Percentiles rank a stretch among this genome's conserved stretches.
These are phyloP conservation scores for Ophioceras dolichostomum DNA, from an alignment of 2,329 filamentous ascomycete genomes.

Conservation along the genomic window DNA sequence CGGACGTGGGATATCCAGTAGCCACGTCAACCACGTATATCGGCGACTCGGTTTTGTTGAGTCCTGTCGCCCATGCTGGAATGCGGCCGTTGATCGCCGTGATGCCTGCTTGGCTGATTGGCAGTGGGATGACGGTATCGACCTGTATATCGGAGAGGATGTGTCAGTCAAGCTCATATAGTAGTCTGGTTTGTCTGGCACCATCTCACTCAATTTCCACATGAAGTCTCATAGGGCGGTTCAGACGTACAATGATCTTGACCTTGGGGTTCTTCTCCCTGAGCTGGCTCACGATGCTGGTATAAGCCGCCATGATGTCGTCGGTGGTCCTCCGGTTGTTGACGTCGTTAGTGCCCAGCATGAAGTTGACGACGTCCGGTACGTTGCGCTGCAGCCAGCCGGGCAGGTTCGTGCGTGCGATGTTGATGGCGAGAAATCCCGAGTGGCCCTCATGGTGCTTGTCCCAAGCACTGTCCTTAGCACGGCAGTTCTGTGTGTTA, in stretches of 20 bases:
- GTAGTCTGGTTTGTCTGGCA: no score
- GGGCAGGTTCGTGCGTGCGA: constrained; percentile 25
- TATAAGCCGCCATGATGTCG: constrained; percentile 25
- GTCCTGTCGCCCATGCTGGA: constrained; percentile 18
- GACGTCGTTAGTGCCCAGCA: constrained; percentile 33
- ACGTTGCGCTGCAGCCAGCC: constrained; percentile 23
- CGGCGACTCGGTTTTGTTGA: constrained; percentile 23
- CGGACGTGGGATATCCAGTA: constrained; percentile 18
- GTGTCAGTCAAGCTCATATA: no score
- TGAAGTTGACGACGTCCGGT: constrained; percentile 30
- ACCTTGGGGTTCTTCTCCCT: constrained; percentile 21
- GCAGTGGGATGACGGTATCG: constrained; percentile 25
- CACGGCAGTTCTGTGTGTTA: constrained; percentile 22
- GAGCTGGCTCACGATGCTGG: constrained; percentile 24
- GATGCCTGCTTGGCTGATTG: constrained; percentile 14
- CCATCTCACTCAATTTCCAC: no score
- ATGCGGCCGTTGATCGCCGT: constrained; percentile 11
- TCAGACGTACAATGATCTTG: constrained; percentile 26
- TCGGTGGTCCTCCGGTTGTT: constrained; percentile 14
- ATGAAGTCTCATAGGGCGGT: no score
- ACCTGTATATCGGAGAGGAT: constrained; percentile 17
- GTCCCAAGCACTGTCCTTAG: constrained; percentile 20
- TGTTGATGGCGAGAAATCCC: constrained; percentile 28
- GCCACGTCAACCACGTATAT: constrained; percentile 26
- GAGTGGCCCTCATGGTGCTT: constrained; percentile 30